Conservation (phyloP, 768 basidiomycete genomes). For the Leccinum variicolor region DNA sequence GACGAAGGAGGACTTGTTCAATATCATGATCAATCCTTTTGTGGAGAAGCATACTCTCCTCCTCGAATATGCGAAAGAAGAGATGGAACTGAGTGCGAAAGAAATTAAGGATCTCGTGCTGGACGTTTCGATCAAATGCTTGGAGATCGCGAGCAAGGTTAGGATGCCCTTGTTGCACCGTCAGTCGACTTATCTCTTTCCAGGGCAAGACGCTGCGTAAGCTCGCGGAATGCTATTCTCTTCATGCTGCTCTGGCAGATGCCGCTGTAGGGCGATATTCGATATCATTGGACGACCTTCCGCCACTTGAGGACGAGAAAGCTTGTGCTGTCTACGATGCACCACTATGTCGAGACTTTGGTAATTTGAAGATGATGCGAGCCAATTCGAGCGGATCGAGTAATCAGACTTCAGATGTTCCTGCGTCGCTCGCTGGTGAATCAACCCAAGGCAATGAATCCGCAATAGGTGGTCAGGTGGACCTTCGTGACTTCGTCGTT, state of each 20-base stretch:
- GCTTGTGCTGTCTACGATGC: slow-evolving; percentile 45
- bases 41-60: slow-evolving; percentile 54
- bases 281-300: slow-evolving; percentile 53
- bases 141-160: slow-evolving; percentile 57
- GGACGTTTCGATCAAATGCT: slow-evolving; percentile 57
- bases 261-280: slow-evolving; percentile 50
- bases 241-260: slow-evolving; percentile 42
- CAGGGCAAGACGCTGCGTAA: slow-evolving; percentile 66
- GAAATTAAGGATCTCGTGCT: slow-evolving; percentile 48
- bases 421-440: slow-evolving; percentile 8
- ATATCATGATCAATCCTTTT: slow-evolving; percentile 67
- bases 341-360: slow-evolving; percentile 54
- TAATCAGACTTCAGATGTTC: slow-evolving; percentile 3
- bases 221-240: slow-evolving; percentile 47
- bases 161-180: slow-evolving; percentile 1
- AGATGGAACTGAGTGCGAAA: slow-evolving; percentile 39
- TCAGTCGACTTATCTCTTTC: slow-evolving; percentile 8
- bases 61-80: slow-evolving; percentile 46
- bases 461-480: slow-evolving; percentile 11
- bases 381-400: slow-evolving; percentile 15
- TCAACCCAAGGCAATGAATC: slow-evolving; percentile 7
- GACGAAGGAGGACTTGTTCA: slow-evolving; percentile 54
- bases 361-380: slow-evolving; percentile 30
- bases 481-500: slow-evolving; percentile 14
- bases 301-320: slow-evolving; percentile 47